phyloP scores from a whole-genome alignment of 2,329 filamentous ascomycete genomes.

The Scopulariopsis brevicaulis region DNA sequence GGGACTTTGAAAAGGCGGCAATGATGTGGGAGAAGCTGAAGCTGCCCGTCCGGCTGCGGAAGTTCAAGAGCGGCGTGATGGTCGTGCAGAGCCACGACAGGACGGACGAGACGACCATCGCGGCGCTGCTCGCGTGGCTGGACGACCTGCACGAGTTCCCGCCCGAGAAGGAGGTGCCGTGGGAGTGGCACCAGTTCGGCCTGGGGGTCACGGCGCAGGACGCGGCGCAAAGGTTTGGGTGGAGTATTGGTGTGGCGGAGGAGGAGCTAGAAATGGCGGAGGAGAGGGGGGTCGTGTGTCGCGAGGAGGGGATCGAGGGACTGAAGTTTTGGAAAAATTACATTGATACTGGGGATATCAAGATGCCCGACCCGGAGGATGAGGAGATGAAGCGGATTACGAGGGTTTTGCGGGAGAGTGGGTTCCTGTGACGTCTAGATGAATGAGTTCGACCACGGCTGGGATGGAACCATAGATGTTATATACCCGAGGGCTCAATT shows the following conservation, averaged over 20 bases:
- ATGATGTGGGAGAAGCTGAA: constrained; percentile 78
- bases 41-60: constrained; percentile 74
- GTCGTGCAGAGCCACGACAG: constrained; percentile 83
- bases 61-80: constrained; percentile 87
- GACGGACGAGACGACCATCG: constrained; percentile 83
- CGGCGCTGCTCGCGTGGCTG: constrained; percentile 66
- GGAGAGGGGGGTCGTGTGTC: constrained; percentile 74
- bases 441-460: not conserved
- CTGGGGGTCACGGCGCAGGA: constrained; percentile 84
- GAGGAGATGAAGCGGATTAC: constrained; percentile 31
- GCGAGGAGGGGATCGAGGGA: constrained; percentile 86
- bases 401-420: constrained; percentile 29
- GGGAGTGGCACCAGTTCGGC: constrained; percentile 72
- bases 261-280: constrained; percentile 98
- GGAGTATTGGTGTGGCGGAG: constrained; percentile 91
- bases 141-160: constrained; percentile 57
- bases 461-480: not conserved
- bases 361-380: constrained; percentile 19
- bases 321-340: constrained; percentile 88
- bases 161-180: constrained; percentile 52
- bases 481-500: not conserved
- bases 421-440: constrained; percentile 19
- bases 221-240: constrained; percentile 79
- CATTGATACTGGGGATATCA: constrained; percentile 33
- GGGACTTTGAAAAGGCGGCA: constrained; percentile 85